phyloP scores from a whole-genome alignment of 495 filamentous ascomycete species.

The Penicillium simplicissimum region DNA sequence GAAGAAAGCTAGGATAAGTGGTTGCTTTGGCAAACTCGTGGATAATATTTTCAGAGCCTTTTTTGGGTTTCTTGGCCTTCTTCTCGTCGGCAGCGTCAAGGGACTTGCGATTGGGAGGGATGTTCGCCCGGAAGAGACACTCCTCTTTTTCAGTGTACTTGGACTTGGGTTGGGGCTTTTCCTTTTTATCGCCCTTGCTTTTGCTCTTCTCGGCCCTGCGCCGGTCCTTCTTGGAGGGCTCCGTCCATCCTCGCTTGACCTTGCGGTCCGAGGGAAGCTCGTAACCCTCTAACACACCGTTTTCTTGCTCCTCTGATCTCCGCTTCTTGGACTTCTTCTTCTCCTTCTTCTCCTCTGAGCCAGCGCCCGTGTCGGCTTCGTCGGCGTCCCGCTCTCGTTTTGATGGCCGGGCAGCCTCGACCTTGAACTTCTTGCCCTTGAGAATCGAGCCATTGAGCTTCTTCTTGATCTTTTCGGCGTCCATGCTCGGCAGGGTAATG shows the following conservation, averaged over 20 bases:
- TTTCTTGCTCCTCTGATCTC: constrained; percentile 60
- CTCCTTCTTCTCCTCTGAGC: constrained; percentile 39
- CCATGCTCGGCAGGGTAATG: constrained; percentile 73
- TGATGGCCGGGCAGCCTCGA: constrained; percentile 73
- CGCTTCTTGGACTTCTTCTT: constrained; percentile 58
- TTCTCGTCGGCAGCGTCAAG: constrained; percentile 36
- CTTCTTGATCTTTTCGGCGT: constrained; percentile 85
- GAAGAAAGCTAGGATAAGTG: constrained; percentile 78
- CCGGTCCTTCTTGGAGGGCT: constrained; percentile 55
- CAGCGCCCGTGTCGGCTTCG: constrained; percentile 2
- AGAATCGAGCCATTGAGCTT: constrained; percentile 89
- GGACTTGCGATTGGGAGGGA: constrained; percentile 60
- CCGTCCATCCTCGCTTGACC: constrained; percentile 91
- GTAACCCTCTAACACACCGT: constrained; percentile 64
- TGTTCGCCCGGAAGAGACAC: constrained; percentile 76
- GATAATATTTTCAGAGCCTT: constrained; percentile 61
- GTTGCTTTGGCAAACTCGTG: constrained; percentile 80
- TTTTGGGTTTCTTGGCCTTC: constrained; percentile 52
- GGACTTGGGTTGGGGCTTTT: constrained; percentile 62
- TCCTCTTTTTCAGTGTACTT: constrained; percentile 78
- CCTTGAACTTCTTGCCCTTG: constrained; percentile 79
- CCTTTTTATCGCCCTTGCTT: constrained; percentile 53
- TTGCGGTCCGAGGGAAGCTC: constrained; percentile 72
- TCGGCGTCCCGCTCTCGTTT: constrained; percentile 47
- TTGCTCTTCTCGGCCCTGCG: constrained; percentile 50